Percentiles rank a stretch among this genome's conserved stretches.
Evolutionary conservation across 371 early-diverging fungal genomes (phyloP).

Genomic region (Rhizopus arrhizus): DNA sequence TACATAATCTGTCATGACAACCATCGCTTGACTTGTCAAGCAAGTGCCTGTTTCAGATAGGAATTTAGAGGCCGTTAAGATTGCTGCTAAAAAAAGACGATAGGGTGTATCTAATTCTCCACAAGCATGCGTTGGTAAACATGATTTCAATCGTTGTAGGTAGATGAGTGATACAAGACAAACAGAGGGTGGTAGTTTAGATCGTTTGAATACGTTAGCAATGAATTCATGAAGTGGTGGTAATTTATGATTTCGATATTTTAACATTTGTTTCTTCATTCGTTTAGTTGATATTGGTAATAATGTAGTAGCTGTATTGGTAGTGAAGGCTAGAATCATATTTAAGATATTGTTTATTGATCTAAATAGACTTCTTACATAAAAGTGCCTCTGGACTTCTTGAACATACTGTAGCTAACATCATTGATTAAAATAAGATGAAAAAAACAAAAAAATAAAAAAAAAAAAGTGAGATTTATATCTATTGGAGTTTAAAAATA

Average conservation of each 20-base stretch:
- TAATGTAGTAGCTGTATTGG: slow-evolving; percentile 49
- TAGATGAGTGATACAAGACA: slow-evolving; percentile 73
- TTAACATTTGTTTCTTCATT: slow-evolving; percentile 7
- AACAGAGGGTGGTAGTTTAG: slow-evolving; percentile 46
- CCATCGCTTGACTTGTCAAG: slow-evolving; percentile 61
- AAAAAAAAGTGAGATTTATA: background rate
- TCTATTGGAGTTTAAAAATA: background rate
- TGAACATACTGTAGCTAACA: slow-evolving; percentile 45
- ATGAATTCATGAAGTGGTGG: slow-evolving; percentile 49
- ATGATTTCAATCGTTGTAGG: slow-evolving; percentile 71
- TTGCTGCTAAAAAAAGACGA: slow-evolving; percentile 71
- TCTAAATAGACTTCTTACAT: slow-evolving; percentile 31
- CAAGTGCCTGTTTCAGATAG: slow-evolving; percentile 62
- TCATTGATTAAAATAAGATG: slow-evolving; percentile 1
- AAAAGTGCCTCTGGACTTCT: slow-evolving; percentile 51
- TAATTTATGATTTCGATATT: slow-evolving; percentile 16
- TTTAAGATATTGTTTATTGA: background rate
- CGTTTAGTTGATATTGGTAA: slow-evolving; percentile 27
- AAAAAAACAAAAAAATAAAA: slow-evolving; percentile 1
- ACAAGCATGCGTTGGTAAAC: slow-evolving; percentile 64
- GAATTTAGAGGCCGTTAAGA: slow-evolving; percentile 71
- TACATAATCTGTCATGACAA: slow-evolving; percentile 62
- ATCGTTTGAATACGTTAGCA: slow-evolving; percentile 42
- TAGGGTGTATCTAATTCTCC: slow-evolving; percentile 79
- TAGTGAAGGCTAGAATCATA: slow-evolving; percentile 38